These are phyloP conservation scores for Ogataea nonfermentans DNA, from an alignment of 805 yeast genomes.

Conservation along the genomic window DNA sequence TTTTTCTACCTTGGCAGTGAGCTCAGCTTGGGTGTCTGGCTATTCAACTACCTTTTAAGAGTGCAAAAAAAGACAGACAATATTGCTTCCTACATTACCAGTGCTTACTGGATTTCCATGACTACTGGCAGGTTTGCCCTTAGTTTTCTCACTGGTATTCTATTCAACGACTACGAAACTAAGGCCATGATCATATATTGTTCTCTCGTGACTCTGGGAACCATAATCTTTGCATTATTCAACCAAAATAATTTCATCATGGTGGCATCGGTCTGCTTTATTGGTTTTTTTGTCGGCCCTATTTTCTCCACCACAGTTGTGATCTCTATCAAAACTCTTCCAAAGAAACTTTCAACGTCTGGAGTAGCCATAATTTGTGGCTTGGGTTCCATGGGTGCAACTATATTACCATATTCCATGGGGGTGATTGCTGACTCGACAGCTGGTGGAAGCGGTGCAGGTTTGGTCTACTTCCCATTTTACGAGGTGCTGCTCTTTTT, in stretches of 20 bases:
- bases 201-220: constrained; percentile 32
- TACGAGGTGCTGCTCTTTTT: constrained; percentile 23
- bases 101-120: constrained; percentile 51
- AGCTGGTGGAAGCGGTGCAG: constrained; percentile 32
- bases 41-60: constrained; percentile 45
- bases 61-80: constrained; percentile 38
- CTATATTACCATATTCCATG: constrained; percentile 62
- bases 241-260: constrained; percentile 25
- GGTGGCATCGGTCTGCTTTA: constrained; percentile 36
- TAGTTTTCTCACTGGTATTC: constrained; percentile 49
- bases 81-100: constrained; percentile 45
- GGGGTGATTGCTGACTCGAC: constrained; percentile 45
- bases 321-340: constrained; percentile 60
- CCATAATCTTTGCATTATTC: constrained; percentile 35
- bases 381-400: constrained; percentile 82
- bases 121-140: constrained; percentile 46
- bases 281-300: constrained; percentile 55
- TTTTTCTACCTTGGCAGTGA: constrained; percentile 54
- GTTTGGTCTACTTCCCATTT: constrained; percentile 33
- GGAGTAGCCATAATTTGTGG: constrained; percentile 78
- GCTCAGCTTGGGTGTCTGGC: constrained; percentile 53
- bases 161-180: constrained; percentile 37
- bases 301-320: constrained; percentile 68
- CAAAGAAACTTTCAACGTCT: constrained; percentile 54
- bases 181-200: constrained; percentile 43